Evolutionary conservation across 306 rosid genomes (phyloP).

Genomic region (Quillaja saponaria): DNA sequence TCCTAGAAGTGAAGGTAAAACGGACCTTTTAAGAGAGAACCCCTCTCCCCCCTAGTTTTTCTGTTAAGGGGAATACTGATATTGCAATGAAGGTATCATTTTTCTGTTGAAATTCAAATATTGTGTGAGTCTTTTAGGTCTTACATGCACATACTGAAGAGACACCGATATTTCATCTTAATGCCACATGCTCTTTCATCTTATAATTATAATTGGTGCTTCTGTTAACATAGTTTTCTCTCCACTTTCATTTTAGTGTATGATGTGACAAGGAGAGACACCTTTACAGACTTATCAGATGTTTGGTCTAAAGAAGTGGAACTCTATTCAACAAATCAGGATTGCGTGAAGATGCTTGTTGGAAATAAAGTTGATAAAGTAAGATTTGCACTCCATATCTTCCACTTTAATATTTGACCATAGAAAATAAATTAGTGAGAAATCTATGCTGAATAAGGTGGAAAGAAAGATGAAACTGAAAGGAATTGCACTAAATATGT

Average conservation of each 20-base stretch:
- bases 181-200: not conserved
- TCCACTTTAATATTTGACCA: constrained; percentile 13
- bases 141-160: too few species aligned
- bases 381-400: constrained; percentile 39
- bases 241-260: constrained; percentile 46
- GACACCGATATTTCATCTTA: not conserved
- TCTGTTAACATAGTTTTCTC: not conserved
- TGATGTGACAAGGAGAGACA: constrained; percentile 88
- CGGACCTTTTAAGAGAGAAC: too few species aligned
- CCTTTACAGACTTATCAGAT: constrained; percentile 77
- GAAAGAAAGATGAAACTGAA: constrained; percentile 18
- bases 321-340: constrained; percentile 74
- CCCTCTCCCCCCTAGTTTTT: too few species aligned
- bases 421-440: constrained; percentile 7
- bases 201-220: not conserved
- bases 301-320: constrained; percentile 96
- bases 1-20: too few species aligned
- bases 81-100: too few species aligned
- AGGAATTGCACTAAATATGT: constrained; percentile 1
- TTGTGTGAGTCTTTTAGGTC: too few species aligned
- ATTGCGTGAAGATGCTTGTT: constrained; percentile 86
- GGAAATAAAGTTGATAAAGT: constrained; percentile 96
- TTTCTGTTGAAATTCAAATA: too few species aligned
- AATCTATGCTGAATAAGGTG: constrained; percentile 16
- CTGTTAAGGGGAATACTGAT: not conserved